Evolutionary conservation across 495 filamentous ascomycete species (phyloP).

Genomic region (Pyrenopolyporus hunteri): DNA sequence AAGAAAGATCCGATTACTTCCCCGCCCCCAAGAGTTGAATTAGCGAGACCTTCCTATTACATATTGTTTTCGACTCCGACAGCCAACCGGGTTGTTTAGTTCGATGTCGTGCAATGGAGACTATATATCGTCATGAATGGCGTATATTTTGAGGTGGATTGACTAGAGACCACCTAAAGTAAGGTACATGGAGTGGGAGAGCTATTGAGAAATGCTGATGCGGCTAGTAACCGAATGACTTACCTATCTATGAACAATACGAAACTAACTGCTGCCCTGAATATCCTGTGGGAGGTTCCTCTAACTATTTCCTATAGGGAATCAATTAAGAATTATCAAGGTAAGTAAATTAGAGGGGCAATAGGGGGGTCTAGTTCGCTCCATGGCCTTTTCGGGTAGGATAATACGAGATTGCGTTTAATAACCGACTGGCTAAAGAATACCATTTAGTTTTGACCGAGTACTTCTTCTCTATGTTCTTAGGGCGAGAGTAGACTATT

Average conservation of each 20-base stretch:
- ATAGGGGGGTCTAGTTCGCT: too few relatives aligned
- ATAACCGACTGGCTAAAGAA: too few relatives aligned
- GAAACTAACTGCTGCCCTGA: not conserved
- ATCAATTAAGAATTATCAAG: too few relatives aligned
- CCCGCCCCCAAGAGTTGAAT: slow-evolving; percentile 18
- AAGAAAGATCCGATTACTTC: slow-evolving; percentile 35
- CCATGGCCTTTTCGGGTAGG: too few relatives aligned
- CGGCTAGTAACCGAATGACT: too few relatives aligned
- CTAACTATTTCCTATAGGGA: too few relatives aligned
- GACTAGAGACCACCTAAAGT: not conserved
- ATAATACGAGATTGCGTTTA: too few relatives aligned
- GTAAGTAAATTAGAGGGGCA: too few relatives aligned
- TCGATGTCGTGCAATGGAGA: slow-evolving; percentile 31
- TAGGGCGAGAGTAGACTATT: too few relatives aligned
- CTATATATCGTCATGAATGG: slow-evolving; percentile 36
- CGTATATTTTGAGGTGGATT: slow-evolving; percentile 8
- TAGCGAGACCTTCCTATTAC: slow-evolving; percentile 31
- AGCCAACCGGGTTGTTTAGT: slow-evolving; percentile 29
- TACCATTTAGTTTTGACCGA: too few relatives aligned
- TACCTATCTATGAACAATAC: not conserved
- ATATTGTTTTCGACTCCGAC: slow-evolving; percentile 17
- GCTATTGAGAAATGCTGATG: not conserved
- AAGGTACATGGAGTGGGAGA: not conserved
- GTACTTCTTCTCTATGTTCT: too few relatives aligned
- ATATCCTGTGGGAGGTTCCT: too few relatives aligned